These are phyloP conservation scores for Lentinula lateritia DNA, from an alignment of 768 basidiomycete species.

Conservation along the genomic window DNA sequence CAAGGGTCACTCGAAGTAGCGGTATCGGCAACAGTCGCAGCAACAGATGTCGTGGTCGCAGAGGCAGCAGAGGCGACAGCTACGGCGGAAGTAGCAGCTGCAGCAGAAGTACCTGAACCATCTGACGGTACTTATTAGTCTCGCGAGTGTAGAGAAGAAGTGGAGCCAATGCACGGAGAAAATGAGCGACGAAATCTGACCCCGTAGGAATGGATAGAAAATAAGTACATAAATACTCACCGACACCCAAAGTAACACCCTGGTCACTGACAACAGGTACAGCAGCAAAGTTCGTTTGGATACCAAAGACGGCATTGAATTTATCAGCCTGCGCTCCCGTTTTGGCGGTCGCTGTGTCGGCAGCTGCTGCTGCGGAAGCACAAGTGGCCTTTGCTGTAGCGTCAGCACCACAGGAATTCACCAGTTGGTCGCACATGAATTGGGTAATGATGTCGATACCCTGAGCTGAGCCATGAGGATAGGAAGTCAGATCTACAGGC, in stretches of 20 bases:
- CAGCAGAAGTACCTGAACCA: neutral
- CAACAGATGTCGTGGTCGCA: neutral
- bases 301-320: constrained; percentile 39
- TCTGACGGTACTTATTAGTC: neutral
- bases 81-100: too few species aligned
- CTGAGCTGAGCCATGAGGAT: constrained; percentile 51
- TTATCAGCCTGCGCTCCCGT: constrained; percentile 57
- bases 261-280: constrained; percentile 17
- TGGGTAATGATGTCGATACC: constrained; percentile 49
- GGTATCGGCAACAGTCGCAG: neutral
- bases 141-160: neutral
- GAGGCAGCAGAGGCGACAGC: too few species aligned
- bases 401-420: constrained; percentile 49
- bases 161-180: too few species aligned
- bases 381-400: constrained; percentile 48
- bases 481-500: constrained; percentile 26
- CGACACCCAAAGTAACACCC: constrained; percentile 1
- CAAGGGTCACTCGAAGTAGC: constrained; percentile 9
- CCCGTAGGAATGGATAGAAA: too few species aligned
- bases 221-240: neutral
- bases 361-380: constrained; percentile 32
- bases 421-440: constrained; percentile 50
- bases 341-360: constrained; percentile 30
- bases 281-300: constrained; percentile 33
- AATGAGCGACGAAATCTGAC: neutral